A percentile compares a stretch with the other conserved stretches of the same genome.
phyloP scores from a whole-genome alignment of 2,329 filamentous ascomycete species.

The Apiospora pterosperma region DNA sequence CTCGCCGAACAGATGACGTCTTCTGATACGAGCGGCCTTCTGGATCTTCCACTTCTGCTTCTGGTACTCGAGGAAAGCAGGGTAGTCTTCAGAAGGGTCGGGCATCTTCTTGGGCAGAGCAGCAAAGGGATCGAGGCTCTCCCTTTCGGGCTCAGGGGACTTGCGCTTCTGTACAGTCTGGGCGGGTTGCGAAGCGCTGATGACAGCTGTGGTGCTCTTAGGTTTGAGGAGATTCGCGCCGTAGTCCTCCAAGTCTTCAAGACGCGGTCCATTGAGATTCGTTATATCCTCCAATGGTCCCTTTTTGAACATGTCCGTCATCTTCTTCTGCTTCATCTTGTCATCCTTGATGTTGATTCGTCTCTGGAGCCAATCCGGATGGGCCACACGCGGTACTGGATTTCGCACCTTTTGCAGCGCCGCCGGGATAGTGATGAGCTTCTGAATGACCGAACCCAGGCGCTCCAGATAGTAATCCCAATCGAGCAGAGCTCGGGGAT shows the following conservation, averaged over 20 bases:
- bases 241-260: constrained; percentile 78
- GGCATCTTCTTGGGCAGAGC: constrained; percentile 82
- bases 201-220: constrained; percentile 52
- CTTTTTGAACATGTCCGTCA: constrained; percentile 85
- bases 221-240: constrained; percentile 65
- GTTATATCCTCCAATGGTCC: constrained; percentile 71
- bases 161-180: constrained; percentile 65
- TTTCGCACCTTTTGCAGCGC: constrained; percentile 94
- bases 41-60: constrained; percentile 99
- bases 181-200: constrained; percentile 55
- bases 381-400: constrained; percentile 86
- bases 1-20: constrained; percentile 91
- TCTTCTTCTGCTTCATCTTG: constrained; percentile 96
- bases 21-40: constrained; percentile 78
- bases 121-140: constrained; percentile 74
- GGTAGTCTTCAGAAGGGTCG: constrained; percentile 79
- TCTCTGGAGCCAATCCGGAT: constrained; percentile 95
- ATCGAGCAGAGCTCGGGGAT: constrained; percentile 84
- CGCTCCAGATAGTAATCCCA: constrained; percentile 98
- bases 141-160: constrained; percentile 61
- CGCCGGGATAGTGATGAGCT: constrained; percentile 96
- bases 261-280: constrained; percentile 53
- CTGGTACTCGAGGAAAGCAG: constrained; percentile 85
- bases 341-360: constrained; percentile 95
- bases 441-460: constrained; percentile 95